Conservation (phyloP, 83 land plant species). For the Thuja plicata region DNA sequence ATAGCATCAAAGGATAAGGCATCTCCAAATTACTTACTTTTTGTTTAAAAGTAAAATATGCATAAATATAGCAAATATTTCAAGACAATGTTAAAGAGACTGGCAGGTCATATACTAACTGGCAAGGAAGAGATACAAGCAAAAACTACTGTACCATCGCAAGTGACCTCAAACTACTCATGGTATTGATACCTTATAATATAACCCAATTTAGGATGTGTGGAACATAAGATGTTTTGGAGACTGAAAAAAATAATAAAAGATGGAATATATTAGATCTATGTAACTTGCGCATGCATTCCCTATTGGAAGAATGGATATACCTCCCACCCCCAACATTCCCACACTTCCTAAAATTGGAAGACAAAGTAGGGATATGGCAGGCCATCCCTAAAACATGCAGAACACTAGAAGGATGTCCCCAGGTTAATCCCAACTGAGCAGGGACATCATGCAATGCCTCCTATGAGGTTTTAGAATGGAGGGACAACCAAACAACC, state of each 20-base stretch:
- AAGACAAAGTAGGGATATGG: not conserved
- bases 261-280: not conserved
- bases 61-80: no score
- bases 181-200: no score
- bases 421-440: not conserved
- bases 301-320: no score
- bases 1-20: not conserved
- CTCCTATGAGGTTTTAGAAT: not conserved
- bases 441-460: not conserved
- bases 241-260: not conserved
- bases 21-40: not conserved
- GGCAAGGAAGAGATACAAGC: not conserved
- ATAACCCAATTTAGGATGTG: not conserved
- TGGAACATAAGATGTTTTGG: not conserved
- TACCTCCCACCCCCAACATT: no score
- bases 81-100: not conserved
- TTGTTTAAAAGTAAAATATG: not conserved
- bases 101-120: not conserved
- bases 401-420: not conserved
- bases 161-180: not conserved
- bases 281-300: not conserved
- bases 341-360: not conserved
- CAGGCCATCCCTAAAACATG: not conserved
- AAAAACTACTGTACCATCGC: not conserved
- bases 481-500: not conserved